Evolutionary conservation across 2,329 filamentous ascomycete genomes (phyloP).

Genomic region (Zasmidium cellare): DNA sequence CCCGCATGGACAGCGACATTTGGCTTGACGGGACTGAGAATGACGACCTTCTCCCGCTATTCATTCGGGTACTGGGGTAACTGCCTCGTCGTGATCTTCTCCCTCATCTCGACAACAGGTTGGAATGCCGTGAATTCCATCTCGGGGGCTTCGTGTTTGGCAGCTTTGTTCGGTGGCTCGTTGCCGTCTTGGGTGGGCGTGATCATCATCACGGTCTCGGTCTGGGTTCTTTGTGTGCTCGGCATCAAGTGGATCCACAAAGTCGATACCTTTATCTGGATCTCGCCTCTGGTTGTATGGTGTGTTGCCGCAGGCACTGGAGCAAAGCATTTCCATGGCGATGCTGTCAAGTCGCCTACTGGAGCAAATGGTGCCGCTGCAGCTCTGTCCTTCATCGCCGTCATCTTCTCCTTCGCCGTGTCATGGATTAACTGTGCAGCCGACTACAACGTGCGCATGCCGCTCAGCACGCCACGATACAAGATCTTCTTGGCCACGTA

Average conservation of each 20-base stretch:
- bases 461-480: conserved; percentile 10
- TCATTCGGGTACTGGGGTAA: conserved; percentile 19
- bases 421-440: conserved; percentile 19
- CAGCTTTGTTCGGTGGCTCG: conserved; percentile 8
- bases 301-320: conserved; percentile 15
- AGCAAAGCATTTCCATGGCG: conserved; percentile 9
- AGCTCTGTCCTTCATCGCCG: conserved; percentile 16
- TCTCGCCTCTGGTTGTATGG: conserved; percentile 12
- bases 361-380: conserved; percentile 12
- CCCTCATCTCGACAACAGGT: conserved; percentile 13
- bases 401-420: conserved; percentile 17
- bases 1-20: conserved; percentile 16
- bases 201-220: conserved; percentile 15
- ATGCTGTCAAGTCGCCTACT: conserved; percentile 9
- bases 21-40: conserved; percentile 15
- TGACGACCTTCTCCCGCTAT: conserved; percentile 17
- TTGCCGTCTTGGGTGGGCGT: conserved; percentile 15
- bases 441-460: conserved; percentile 20
- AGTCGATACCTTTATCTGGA: conserved; percentile 15
- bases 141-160: conserved; percentile 14
- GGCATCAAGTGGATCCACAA: conserved; percentile 15
- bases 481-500: conserved; percentile 16
- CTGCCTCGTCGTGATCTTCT: conserved; percentile 9
- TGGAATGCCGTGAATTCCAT: conserved; percentile 14
- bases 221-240: conserved; percentile 13